Evolutionary conservation across 2,329 filamentous ascomycete genomes (phyloP), one percentile per base, ranked within the genome.

Genomic region (Fusarium subglutinans): DNA sequence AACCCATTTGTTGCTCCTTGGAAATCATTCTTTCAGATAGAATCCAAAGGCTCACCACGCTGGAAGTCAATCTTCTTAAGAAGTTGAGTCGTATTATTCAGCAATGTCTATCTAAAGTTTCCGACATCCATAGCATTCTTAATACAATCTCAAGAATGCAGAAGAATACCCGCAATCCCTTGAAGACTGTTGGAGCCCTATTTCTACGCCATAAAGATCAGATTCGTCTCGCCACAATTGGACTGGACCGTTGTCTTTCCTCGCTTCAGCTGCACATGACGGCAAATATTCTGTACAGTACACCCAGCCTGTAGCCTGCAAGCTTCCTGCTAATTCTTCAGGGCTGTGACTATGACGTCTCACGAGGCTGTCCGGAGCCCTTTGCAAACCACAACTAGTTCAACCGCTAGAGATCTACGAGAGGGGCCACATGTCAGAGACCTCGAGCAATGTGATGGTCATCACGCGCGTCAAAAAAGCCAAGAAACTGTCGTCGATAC

Each of bases 211-310:
- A 74, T n/a, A 70, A 17, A 47, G 28, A 47, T 0, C 24, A 37
- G 14, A 63, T 73, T 7, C 37, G 40, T 7, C 22, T 37, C 7
- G 56, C 28, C 4, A 60, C 40, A 8, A 17, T 53, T 10, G 58
- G 45, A 14, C 20, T 74, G 7, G 59, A 70, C n/a, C 44, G 26
- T 18, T 64, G 47, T 0, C 54, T 73, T 9, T 15, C 51, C 10
- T 57, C 65, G 4, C 62, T 72, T 15, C 69, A 72, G 9, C 26
- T 74, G 1, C 57, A 63, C 11, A 72, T 74, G 54, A 62, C 69
- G 4, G 60, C 66, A 10, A 70, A 59, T 6, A 60, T 69, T 4
- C 22, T 63, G 65, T 66, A 28, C 9, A 55, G 55, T 44, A 10
- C 12, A 13, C 9, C 20, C 5, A 4, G 4, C 9, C 45, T 15